Conservation (phyloP, 148 eudicot species). For the Arctostaphylos glauca region DNA sequence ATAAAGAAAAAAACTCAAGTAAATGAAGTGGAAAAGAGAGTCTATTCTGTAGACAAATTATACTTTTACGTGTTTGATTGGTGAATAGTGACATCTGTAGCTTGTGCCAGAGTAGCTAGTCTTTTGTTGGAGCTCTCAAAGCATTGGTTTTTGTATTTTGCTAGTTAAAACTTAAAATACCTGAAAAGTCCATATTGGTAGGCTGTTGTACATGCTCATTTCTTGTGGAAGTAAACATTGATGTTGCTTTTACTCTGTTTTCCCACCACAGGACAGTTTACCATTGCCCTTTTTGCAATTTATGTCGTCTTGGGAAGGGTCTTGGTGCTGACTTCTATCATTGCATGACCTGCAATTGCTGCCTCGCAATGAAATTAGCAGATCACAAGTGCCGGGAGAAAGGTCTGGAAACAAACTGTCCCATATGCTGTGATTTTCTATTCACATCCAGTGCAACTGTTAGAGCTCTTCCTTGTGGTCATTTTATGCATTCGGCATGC, state of each 20-base stretch:
- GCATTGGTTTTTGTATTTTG: too few species aligned
- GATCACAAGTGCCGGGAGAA: constrained; percentile 94
- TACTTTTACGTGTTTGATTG: too few species aligned
- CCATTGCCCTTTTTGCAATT: constrained; percentile 88
- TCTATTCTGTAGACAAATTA: too few species aligned
- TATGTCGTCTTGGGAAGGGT: constrained; percentile 88
- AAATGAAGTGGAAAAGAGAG: too few species aligned
- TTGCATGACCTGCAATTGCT: constrained; percentile 92
- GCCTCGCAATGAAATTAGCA: constrained; percentile 60
- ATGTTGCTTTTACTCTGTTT: constrained; percentile 5
- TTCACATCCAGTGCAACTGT: constrained; percentile 89
- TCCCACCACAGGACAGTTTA: constrained; percentile 59
- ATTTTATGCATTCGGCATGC: constrained; percentile 95
- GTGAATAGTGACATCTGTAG: too few species aligned
- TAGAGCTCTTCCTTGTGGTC: constrained; percentile 86
- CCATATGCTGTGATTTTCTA: constrained; percentile 91
- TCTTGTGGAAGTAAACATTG: background rate
- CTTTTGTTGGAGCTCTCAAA: too few species aligned
- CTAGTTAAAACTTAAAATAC: too few species aligned
- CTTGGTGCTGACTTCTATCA: constrained; percentile 88
- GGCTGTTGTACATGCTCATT: background rate
- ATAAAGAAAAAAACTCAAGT: too few species aligned
- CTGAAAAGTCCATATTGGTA: too few species aligned
- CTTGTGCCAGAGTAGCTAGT: too few species aligned
- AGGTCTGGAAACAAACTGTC: constrained; percentile 87